A percentile compares a stretch with the other conserved stretches of the same genome.
Conservation (phyloP, 352 stramenopile genomes). For the Phytopythium boreale region DNA sequence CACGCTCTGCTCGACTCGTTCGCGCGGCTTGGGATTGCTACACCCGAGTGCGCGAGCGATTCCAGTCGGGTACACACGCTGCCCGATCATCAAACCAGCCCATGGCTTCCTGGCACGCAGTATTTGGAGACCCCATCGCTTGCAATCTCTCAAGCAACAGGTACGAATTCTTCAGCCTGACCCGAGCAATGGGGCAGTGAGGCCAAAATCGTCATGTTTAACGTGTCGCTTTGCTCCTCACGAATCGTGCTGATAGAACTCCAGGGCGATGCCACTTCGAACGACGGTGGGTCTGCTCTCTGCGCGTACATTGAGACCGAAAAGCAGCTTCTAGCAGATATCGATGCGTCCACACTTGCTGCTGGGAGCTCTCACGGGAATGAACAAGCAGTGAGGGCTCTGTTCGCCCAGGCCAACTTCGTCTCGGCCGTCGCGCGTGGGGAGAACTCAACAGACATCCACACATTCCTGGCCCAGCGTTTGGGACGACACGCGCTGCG, state of each 20-base stretch:
- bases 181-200: too few species aligned
- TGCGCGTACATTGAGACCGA: constrained; percentile 4
- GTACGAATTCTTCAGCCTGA: neutral
- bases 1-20: neutral
- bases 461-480: neutral
- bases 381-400: neutral
- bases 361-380: neutral
- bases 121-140: constrained; percentile 6
- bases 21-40: neutral
- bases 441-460: neutral
- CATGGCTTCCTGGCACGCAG: constrained; percentile 2
- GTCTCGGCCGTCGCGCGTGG: neutral
- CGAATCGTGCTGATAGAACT: neutral
- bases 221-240: neutral
- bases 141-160: neutral
- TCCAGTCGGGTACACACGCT: neutral
- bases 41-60: neutral
- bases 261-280: neutral
- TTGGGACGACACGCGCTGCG: neutral
- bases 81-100: neutral
- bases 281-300: neutral
- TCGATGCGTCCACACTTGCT: neutral
- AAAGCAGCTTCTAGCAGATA: neutral
- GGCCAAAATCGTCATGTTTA: too few species aligned
- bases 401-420: neutral